Conservation (phyloP, 2,329 filamentous ascomycete genomes). For the Bipolaris zeicola region DNA sequence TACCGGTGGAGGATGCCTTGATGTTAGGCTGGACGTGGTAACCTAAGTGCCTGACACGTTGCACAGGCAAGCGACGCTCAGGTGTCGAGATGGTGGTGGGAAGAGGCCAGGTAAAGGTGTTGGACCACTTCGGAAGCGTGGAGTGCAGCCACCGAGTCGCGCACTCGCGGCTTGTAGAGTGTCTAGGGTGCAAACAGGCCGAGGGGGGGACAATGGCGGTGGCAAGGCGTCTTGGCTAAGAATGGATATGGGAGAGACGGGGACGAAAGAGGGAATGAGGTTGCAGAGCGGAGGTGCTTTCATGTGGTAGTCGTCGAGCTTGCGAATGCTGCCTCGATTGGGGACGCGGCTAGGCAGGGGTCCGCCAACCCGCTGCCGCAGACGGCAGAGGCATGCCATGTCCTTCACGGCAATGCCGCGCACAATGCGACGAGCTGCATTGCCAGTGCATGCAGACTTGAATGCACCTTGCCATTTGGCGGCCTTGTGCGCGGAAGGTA, state of each 20-base stretch:
- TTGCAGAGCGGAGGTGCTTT: constrained; percentile 29
- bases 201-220: constrained; percentile 5
- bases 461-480: neutral
- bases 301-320: constrained; percentile 30
- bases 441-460: neutral
- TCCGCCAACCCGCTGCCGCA: constrained; percentile 8
- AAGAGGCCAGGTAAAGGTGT: constrained; percentile 33
- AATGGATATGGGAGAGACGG: constrained; percentile 12
- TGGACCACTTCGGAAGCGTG: constrained; percentile 23
- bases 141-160: constrained; percentile 15
- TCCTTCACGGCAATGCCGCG: no score
- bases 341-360: constrained; percentile 22
- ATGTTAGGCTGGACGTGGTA: constrained; percentile 14
- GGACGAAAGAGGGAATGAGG: constrained; percentile 14
- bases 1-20: constrained; percentile 14
- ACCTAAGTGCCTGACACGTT: constrained; percentile 10
- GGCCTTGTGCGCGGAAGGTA: neutral
- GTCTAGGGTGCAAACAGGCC: neutral
- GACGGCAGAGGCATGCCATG: neutral
- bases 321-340: constrained; percentile 21
- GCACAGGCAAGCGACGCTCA: constrained; percentile 16
- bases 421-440: no score
- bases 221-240: constrained; percentile 8
- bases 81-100: constrained; percentile 13
- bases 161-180: constrained; percentile 1